phyloP scores from a whole-genome alignment of 2,329 filamentous ascomycete genomes.

The Penicillium palitans region DNA sequence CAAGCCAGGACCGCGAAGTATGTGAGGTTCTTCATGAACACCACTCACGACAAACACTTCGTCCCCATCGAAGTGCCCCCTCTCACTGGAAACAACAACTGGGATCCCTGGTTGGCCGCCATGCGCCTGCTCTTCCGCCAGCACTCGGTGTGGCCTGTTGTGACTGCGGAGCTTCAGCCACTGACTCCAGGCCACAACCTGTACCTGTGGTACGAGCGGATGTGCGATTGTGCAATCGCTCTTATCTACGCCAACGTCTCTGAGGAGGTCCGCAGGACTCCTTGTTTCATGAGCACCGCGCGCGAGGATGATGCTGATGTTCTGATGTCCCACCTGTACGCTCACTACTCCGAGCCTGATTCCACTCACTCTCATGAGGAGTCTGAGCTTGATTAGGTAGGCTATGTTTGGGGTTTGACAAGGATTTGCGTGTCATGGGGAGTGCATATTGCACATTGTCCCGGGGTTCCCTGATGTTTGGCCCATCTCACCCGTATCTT shows the following conservation, averaged over 20 bases:
- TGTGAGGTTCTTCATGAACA: conserved; percentile 10
- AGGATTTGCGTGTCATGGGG: neutral
- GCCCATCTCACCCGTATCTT: neutral
- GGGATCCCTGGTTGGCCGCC: neutral
- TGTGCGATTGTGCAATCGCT: conserved; percentile 1
- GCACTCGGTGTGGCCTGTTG: conserved; percentile 11
- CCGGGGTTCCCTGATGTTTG: neutral
- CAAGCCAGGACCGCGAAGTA: neutral
- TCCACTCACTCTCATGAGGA: neutral
- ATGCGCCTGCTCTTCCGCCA: conserved; percentile 11
- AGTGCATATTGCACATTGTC: neutral
- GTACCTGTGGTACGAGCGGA: conserved; percentile 11
- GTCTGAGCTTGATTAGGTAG: neutral
- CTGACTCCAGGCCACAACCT: conserved; percentile 1
- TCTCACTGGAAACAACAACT: conserved; percentile 7
- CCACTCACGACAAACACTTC: conserved; percentile 5
- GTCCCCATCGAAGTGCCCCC: neutral
- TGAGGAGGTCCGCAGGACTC: neutral
- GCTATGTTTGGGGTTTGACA: neutral
- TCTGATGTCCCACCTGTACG: conserved; percentile 4
- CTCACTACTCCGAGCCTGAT: conserved; percentile 1
- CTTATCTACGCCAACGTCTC: conserved; percentile 11
- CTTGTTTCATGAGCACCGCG: neutral
- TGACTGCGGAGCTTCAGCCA: neutral
- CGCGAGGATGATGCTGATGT: neutral